A percentile compares a stretch with the other conserved stretches of the same genome.
Conservation (phyloP, 2,329 filamentous ascomycete species). For the Neurospora sp. region DNA sequence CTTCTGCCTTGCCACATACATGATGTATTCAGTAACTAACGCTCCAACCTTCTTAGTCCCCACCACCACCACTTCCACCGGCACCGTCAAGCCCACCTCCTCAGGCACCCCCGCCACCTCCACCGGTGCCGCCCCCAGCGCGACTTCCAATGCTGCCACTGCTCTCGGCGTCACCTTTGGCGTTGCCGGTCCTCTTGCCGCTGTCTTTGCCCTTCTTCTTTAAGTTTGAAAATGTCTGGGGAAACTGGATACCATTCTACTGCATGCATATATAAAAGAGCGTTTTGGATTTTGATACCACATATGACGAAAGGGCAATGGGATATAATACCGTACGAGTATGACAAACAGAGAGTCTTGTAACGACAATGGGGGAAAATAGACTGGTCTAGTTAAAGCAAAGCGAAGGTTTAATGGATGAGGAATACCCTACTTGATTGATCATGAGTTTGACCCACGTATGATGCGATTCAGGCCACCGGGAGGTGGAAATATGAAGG, state of each 20-base stretch:
- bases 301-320: neutral
- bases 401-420: neutral
- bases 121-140: constrained; percentile 10
- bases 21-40: neutral
- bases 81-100: constrained; percentile 19
- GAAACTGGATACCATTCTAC: neutral
- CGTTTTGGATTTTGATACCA: neutral
- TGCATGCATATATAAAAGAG: neutral
- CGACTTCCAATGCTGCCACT: constrained; percentile 4
- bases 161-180: constrained; percentile 6
- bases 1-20: neutral
- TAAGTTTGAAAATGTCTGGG: neutral
- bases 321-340: neutral
- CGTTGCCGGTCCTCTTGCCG: constrained; percentile 7
- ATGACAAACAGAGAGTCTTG: neutral
- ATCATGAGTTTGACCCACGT: too few species aligned
- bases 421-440: neutral
- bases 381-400: neutral
- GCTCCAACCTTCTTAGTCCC: constrained; percentile 4
- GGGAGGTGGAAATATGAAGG: too few species aligned
- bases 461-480: too few species aligned
- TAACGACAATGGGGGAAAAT: neutral
- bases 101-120: constrained; percentile 9
- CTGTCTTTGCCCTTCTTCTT: constrained; percentile 4
- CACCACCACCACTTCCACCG: constrained; percentile 23